phyloP scores from a whole-genome alignment of 306 rosid genomes.

The Neltuma alba region DNA sequence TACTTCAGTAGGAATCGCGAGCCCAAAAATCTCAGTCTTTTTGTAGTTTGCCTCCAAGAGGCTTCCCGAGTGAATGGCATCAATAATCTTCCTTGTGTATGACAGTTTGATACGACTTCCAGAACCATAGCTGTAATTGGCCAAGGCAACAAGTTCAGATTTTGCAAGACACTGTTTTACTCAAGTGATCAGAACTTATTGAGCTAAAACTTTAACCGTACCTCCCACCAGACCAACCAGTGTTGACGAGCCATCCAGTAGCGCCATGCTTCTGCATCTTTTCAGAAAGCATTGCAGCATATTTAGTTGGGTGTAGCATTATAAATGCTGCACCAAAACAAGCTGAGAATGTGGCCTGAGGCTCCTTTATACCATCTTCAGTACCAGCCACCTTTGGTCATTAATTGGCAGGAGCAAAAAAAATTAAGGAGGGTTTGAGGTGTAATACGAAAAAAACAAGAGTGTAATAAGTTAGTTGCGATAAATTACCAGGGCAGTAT shows the following conservation, averaged over 20 bases:
- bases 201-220: conserved; percentile 19
- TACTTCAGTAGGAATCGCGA: conserved; percentile 72
- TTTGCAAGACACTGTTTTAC: not conserved
- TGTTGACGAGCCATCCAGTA: conserved; percentile 91
- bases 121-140: conserved; percentile 63
- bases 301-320: conserved; percentile 85
- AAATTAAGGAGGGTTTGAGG: not conserved
- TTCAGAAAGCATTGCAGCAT: conserved; percentile 90
- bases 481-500: conserved; percentile 78
- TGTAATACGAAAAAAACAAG: not conserved
- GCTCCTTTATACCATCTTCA: conserved; percentile 87
- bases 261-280: conserved; percentile 91
- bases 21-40: conserved; percentile 77
- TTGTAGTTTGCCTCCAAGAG: conserved; percentile 62
- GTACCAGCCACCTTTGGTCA: conserved; percentile 79
- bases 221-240: conserved; percentile 97
- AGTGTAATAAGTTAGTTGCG: not conserved
- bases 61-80: conserved; percentile 80
- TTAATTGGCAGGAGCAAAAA: not conserved
- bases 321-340: conserved; percentile 97
- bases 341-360: conserved; percentile 92
- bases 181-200: not conserved
- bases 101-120: conserved; percentile 77
- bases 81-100: conserved; percentile 77
- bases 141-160: conserved; percentile 1